A percentile compares a stretch with the other conserved stretches of the same genome.
Conservation (phyloP, 2,329 filamentous ascomycete genomes). For the Fusarium kyushuense region DNA sequence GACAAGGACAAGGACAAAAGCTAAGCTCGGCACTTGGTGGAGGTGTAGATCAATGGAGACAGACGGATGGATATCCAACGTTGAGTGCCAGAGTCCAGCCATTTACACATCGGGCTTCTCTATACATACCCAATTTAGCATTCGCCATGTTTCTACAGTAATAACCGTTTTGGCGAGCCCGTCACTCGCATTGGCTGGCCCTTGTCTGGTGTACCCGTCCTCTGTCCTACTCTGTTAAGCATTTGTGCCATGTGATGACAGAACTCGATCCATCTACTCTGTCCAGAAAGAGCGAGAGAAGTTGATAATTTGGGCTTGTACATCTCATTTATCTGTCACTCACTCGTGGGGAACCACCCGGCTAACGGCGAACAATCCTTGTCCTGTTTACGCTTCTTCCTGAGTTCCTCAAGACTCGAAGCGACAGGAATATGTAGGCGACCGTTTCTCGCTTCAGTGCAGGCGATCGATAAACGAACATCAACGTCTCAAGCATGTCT, state of each 20-base stretch:
- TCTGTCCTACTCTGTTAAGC: constrained; percentile 31
- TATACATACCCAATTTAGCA: constrained; percentile 15
- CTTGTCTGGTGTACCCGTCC: constrained; percentile 20
- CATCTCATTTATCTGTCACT: constrained; percentile 18
- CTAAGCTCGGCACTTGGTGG: constrained; percentile 40
- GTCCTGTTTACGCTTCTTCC: constrained; percentile 31
- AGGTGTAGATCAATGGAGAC: constrained; percentile 42
- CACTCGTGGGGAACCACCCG: constrained; percentile 12
- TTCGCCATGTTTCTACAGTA: constrained; percentile 10
- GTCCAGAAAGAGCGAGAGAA: not conserved
- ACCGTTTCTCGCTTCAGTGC: not conserved
- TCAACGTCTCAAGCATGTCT: not conserved
- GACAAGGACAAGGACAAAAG: not conserved
- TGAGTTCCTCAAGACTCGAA: constrained; percentile 27
- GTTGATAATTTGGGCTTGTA: constrained; percentile 13
- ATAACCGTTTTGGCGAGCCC: constrained; percentile 18
- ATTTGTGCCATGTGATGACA: constrained; percentile 29
- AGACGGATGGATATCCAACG: constrained; percentile 1
- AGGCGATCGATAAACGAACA: not conserved
- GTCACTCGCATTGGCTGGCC: constrained; percentile 19
- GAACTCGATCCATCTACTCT: constrained; percentile 12
- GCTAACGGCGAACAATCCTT: constrained; percentile 23
- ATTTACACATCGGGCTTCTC: constrained; percentile 28
- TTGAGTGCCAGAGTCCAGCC: not conserved
- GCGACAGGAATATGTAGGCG: constrained; percentile 5